Conservation (phyloP, 495 filamentous ascomycete species). For the Symbiotaphrina buchneri region DNA sequence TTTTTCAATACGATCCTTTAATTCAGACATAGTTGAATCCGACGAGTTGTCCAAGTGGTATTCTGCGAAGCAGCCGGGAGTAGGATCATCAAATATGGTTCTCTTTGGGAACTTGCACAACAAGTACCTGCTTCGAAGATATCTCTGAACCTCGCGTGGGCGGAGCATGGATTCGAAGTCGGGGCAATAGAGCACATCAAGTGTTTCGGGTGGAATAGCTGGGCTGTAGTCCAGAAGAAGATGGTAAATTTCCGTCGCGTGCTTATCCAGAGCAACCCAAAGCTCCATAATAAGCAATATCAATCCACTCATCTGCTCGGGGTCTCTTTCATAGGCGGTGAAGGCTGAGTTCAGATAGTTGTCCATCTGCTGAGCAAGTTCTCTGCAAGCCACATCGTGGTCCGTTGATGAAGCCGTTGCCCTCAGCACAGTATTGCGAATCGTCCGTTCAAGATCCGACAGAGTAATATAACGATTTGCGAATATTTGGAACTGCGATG, state of each 20-base stretch:
- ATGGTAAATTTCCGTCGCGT: constrained; percentile 11
- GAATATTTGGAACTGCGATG: constrained; percentile 9
- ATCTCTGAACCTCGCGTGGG: constrained; percentile 20
- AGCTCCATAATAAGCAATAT: constrained; percentile 19
- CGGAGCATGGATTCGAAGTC: constrained; percentile 19
- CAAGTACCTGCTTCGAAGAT: constrained; percentile 17
- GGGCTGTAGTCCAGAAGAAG: constrained; percentile 17
- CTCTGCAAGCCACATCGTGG: constrained; percentile 10
- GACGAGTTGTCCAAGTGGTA: constrained; percentile 17
- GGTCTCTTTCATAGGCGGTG: constrained; percentile 19
- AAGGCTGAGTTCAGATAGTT: constrained; percentile 13
- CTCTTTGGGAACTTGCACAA: constrained; percentile 3
- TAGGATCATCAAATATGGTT: constrained; percentile 21
- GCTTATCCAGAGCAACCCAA: constrained; percentile 19
- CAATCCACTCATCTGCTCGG: constrained; percentile 20
- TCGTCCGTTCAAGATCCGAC: constrained; percentile 9
- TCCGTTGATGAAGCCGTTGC: not conserved
- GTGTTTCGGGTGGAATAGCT: constrained; percentile 17
- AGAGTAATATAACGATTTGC: constrained; percentile 10
- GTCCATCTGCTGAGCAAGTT: constrained; percentile 15
- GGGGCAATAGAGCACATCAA: constrained; percentile 26
- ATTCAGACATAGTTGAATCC: constrained; percentile 8
- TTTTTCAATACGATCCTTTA: constrained; percentile 14
- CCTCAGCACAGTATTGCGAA: constrained; percentile 4
- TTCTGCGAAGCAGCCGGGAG: constrained; percentile 17